Base-by-base conservation (phyloP, 2,329 filamentous ascomycete species). In the Exophiala dermatitidis region DNA sequence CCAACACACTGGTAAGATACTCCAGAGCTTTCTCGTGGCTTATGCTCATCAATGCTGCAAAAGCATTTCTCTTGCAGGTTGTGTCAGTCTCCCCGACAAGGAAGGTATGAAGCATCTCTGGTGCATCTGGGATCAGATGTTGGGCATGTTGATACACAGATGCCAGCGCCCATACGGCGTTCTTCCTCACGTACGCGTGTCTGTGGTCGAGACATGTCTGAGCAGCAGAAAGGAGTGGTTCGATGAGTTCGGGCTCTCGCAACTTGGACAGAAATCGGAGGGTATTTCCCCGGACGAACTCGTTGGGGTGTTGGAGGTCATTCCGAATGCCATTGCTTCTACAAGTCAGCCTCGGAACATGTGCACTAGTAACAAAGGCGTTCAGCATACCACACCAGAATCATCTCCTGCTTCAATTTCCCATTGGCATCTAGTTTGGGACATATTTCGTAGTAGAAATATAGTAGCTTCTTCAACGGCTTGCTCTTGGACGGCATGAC, bases 351-450 rank as follows among this genome's bases (percentile, higher is more conserved):
- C 19, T 51, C 33, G n/a, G 38, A 5, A 5, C 19, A 6, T 33
- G 5, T 26, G 10, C 34, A 33, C 9, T 28, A 32, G 6, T 31
- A 8, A 7, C 19, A 29, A 19, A 19, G 29, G 43, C 41, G 26
- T 46, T 19, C 64, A 71, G 69, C 78, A 63, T 74, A 96, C 91
- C 93, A 98, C 65, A 98, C 93, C 67, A 98, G 76, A 70, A 98
- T 98, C 89, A 96, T 97, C 75, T 98, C 93, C 74, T 98, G 93
- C 79, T 96, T 96, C 61, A 98, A 77, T 79, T 97, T 98, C 67
- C 93, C 93, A 68, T 78, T 84, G 50, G 84, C 78, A 72, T 98
- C 93, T 54, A 90, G 84, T 76, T 98, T 98, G 38, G 91, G 93
- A 71, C 93, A 97, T 50, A 63, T 60, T 74, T 98, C 93, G 70